These are phyloP conservation scores for Brasenia schreberi DNA, from an alignment of 164 flowering plant genomes.

Conservation along the genomic window DNA sequence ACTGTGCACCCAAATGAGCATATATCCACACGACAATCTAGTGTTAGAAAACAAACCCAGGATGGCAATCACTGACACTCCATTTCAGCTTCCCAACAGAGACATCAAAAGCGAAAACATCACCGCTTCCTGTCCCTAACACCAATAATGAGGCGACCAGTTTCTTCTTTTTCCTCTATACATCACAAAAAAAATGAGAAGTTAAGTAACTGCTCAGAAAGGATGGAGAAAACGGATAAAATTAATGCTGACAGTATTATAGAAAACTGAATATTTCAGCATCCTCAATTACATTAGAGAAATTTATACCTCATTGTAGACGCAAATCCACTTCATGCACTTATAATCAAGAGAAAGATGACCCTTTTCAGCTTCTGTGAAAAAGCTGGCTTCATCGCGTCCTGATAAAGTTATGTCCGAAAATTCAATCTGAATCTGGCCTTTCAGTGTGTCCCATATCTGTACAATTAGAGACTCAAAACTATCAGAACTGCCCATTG, in stretches of 20 bases:
- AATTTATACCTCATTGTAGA: conserved; percentile 44
- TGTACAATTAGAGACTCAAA: conserved; percentile 13
- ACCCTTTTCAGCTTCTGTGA: conserved; percentile 36
- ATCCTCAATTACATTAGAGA: no score
- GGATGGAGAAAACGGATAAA: background rate
- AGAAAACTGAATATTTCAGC: no score
- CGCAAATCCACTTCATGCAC: conserved; percentile 79
- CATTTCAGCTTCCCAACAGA: conserved; percentile 75
- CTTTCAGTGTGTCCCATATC: conserved; percentile 90
- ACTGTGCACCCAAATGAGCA: background rate
- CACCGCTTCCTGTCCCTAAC: conserved; percentile 88
- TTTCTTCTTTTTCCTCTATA: conserved; percentile 56
- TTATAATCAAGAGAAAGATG: conserved; percentile 88
- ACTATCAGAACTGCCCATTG: no score
- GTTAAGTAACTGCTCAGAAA: background rate
- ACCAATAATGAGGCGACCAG: conserved; percentile 40
- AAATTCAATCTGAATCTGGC: conserved; percentile 81
- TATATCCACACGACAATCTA: background rate
- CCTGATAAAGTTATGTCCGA: conserved; percentile 32
- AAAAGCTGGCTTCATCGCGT: conserved; percentile 25
- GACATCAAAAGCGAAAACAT: conserved; percentile 80
- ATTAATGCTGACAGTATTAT: background rate
- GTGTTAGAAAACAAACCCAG: conserved; percentile 51
- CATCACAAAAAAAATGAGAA: conserved; percentile 2
- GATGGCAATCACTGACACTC: conserved; percentile 75